Conservation (phyloP, 2,329 filamentous ascomycete species). For the Huntiella omanensis region DNA sequence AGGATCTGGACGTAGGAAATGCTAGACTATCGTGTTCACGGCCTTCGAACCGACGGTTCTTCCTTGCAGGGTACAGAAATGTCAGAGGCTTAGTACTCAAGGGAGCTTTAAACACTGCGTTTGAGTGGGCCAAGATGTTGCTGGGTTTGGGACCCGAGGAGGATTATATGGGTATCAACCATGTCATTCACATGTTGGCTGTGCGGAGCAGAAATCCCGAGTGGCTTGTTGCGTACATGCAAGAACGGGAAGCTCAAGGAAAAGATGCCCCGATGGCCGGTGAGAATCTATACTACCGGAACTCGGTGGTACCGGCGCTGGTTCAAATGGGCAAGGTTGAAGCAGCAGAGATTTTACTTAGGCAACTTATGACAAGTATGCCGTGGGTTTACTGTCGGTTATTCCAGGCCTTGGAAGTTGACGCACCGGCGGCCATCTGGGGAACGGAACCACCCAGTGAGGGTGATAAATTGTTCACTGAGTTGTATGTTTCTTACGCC, state of each 20-base stretch:
- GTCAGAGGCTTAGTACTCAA: slow-evolving; percentile 70
- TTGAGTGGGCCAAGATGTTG: slow-evolving; percentile 83
- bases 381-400: slow-evolving; percentile 75
- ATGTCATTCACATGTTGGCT: slow-evolving; percentile 68
- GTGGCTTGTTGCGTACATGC: slow-evolving; percentile 54
- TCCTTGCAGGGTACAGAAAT: slow-evolving; percentile 77
- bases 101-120: slow-evolving; percentile 81
- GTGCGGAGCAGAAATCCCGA: slow-evolving; percentile 61
- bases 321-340: slow-evolving; percentile 48
- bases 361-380: slow-evolving; percentile 47
- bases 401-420: slow-evolving; percentile 62
- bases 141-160: slow-evolving; percentile 47
- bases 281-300: slow-evolving; percentile 47
- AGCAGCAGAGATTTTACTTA: slow-evolving; percentile 46
- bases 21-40: slow-evolving; percentile 65
- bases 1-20: slow-evolving; percentile 55
- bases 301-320: slow-evolving; percentile 60
- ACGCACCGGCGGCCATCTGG: slow-evolving; percentile 68
- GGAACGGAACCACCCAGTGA: slow-evolving; percentile 47
- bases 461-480: slow-evolving; percentile 46
- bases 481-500: slow-evolving; percentile 56
- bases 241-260: slow-evolving; percentile 17
- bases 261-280: slow-evolving; percentile 16
- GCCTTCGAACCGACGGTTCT: slow-evolving; percentile 81
- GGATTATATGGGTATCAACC: slow-evolving; percentile 68